Percentiles rank a stretch among this genome's conserved stretches.
Conservation (phyloP, 2,329 filamentous ascomycete species). For the Venturia nashicola region DNA sequence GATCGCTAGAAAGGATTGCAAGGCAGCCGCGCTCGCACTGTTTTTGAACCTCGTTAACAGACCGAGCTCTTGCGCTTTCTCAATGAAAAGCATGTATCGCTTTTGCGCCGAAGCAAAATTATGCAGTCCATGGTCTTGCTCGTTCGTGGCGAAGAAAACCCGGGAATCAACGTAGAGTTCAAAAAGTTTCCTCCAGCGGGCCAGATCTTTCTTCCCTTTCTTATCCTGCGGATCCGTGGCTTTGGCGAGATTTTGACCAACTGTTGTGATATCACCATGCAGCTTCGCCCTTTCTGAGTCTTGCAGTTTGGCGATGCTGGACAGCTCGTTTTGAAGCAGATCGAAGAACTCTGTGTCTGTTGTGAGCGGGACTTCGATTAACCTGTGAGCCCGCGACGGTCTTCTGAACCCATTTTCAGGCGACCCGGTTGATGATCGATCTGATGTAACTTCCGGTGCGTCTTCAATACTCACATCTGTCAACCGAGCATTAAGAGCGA, state of each 20-base stretch:
- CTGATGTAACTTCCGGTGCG: not conserved
- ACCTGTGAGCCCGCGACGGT: slow-evolving; percentile 21
- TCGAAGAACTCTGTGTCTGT: slow-evolving; percentile 74
- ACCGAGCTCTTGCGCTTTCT: slow-evolving; percentile 48
- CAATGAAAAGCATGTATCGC: slow-evolving; percentile 60
- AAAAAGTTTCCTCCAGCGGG: slow-evolving; percentile 70
- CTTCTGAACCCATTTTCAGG: not conserved
- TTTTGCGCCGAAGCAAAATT: slow-evolving; percentile 52
- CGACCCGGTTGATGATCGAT: not conserved
- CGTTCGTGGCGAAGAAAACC: slow-evolving; percentile 70
- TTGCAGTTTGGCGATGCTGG: slow-evolving; percentile 56
- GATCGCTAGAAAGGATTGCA: slow-evolving; percentile 57
- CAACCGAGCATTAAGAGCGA: slow-evolving; percentile 38
- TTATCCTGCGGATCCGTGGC: slow-evolving; percentile 54
- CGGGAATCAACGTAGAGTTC: slow-evolving; percentile 68
- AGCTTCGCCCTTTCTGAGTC: slow-evolving; percentile 52
- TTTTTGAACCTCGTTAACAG: slow-evolving; percentile 42
- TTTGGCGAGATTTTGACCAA: slow-evolving; percentile 53
- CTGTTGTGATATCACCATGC: slow-evolving; percentile 46
- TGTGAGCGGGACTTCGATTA: slow-evolving; percentile 62
- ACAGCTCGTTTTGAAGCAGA: slow-evolving; percentile 59
- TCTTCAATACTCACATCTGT: slow-evolving; percentile 22
- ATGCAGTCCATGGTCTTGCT: slow-evolving; percentile 56
- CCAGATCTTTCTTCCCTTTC: slow-evolving; percentile 40
- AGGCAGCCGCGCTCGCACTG: slow-evolving; percentile 49